Evolutionary conservation across 345 rosid species (phyloP).

Genomic region (Sonneratia caseolaris): DNA sequence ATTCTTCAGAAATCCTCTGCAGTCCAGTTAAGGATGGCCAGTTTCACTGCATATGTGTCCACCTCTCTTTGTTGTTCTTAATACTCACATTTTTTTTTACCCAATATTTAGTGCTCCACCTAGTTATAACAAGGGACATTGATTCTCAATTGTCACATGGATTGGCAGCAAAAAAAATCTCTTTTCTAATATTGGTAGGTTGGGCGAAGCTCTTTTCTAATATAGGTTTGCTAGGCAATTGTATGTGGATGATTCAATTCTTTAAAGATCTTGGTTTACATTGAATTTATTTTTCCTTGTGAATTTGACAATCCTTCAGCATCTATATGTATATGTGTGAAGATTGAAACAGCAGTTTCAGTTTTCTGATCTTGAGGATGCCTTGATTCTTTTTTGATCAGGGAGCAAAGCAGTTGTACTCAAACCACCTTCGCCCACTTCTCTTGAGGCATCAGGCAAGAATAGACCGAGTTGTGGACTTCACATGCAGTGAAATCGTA

Average conservation of each 20-base stretch:
- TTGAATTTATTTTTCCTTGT: not conserved
- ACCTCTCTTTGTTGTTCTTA: not conserved
- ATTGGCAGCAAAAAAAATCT: not conserved
- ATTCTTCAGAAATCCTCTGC: too few relatives aligned
- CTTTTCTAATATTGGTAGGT: too few relatives aligned
- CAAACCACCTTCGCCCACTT: conserved; percentile 54
- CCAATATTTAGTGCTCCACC: not conserved
- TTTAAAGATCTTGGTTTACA: too few relatives aligned
- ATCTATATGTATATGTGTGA: not conserved
- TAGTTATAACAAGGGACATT: not conserved
- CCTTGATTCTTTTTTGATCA: conserved; percentile 4
- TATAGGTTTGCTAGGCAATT: too few relatives aligned
- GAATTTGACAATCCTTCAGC: not conserved
- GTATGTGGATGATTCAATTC: too few relatives aligned
- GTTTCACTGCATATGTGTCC: not conserved
- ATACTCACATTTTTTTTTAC: not conserved
- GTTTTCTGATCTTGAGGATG: not conserved
- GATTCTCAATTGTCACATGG: not conserved
- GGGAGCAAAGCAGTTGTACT: conserved; percentile 55
- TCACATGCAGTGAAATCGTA: conserved; percentile 38
- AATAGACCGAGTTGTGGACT: conserved; percentile 35
- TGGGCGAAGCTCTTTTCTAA: too few relatives aligned
- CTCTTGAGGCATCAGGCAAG: conserved; percentile 44
- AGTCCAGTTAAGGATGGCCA: not conserved
- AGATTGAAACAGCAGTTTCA: not conserved